Evolutionary conservation across 192 early-diverging fungal genomes (phyloP).

Genomic region (Backusella psychrophila): DNA sequence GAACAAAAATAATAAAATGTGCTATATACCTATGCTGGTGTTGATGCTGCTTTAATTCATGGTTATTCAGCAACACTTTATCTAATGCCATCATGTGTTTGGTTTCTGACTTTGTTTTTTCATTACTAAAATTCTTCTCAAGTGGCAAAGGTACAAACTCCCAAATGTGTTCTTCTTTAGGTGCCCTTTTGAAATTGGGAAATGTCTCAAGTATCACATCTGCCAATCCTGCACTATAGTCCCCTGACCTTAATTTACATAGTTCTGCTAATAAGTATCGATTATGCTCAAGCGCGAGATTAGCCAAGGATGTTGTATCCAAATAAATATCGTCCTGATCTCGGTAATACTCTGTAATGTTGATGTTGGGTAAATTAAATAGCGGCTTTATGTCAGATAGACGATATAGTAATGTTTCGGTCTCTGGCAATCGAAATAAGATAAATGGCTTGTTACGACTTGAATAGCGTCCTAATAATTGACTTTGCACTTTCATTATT

Average conservation of each 20-base stretch:
- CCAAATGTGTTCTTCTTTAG: slow-evolving; percentile 13
- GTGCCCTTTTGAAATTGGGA: slow-evolving; percentile 9
- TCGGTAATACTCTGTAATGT: neutral
- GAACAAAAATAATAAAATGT: neutral
- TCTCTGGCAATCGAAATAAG: no score
- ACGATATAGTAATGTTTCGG: slow-evolving; percentile 1
- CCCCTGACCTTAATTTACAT: slow-evolving; percentile 26
- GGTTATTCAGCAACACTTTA: slow-evolving; percentile 19
- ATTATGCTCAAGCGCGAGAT: slow-evolving; percentile 24
- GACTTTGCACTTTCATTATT: no score
- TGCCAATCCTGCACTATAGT: slow-evolving; percentile 14
- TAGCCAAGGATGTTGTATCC: slow-evolving; percentile 25
- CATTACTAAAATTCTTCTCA: neutral
- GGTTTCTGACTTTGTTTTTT: neutral
- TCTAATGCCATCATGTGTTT: slow-evolving; percentile 33
- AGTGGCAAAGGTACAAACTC: slow-evolving; percentile 8
- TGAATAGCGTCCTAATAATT: no score
- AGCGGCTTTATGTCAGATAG: neutral
- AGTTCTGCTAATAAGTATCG: slow-evolving; percentile 33
- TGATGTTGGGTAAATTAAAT: slow-evolving; percentile 1
- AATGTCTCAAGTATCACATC: slow-evolving; percentile 14
- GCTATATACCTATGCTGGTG: neutral
- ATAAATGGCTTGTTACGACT: no score
- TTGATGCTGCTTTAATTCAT: neutral
- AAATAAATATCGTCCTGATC: slow-evolving; percentile 35